Conservation (phyloP, 2,329 filamentous ascomycete genomes). For the Xylaria sp. region DNA sequence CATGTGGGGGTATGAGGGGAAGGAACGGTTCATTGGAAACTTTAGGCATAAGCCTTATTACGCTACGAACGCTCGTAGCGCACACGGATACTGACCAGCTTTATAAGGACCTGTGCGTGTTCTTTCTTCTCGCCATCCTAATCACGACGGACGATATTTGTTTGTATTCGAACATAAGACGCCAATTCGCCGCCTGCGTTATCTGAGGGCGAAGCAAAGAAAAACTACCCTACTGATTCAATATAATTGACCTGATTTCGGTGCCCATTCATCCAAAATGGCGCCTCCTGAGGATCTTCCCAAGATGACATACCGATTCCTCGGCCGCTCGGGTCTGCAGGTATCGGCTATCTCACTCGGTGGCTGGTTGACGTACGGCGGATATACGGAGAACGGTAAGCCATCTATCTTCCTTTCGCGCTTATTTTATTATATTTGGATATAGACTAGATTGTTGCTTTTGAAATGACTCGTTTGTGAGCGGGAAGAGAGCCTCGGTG, state of each 20-base stretch:
- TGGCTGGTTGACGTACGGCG: conserved; percentile 80
- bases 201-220: not conserved
- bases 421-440: not conserved
- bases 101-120: not conserved
- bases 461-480: not conserved
- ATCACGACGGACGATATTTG: not conserved
- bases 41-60: not conserved
- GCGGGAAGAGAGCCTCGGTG: not conserved
- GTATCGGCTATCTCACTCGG: conserved; percentile 79
- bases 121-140: not conserved
- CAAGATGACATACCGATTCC: conserved; percentile 41
- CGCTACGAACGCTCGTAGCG: not conserved
- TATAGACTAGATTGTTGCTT: not conserved
- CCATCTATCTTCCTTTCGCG: not conserved
- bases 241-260: not conserved
- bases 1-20: not conserved
- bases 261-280: conserved; percentile 21
- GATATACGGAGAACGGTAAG: conserved; percentile 74
- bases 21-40: not conserved
- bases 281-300: conserved; percentile 39
- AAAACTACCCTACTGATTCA: not conserved
- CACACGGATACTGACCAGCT: not conserved
- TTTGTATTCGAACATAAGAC: no score
- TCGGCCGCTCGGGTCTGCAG: conserved; percentile 75
- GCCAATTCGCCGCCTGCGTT: no score